These are phyloP conservation scores for Mycena amicta DNA, from an alignment of 768 basidiomycete genomes.

Conservation along the genomic window DNA sequence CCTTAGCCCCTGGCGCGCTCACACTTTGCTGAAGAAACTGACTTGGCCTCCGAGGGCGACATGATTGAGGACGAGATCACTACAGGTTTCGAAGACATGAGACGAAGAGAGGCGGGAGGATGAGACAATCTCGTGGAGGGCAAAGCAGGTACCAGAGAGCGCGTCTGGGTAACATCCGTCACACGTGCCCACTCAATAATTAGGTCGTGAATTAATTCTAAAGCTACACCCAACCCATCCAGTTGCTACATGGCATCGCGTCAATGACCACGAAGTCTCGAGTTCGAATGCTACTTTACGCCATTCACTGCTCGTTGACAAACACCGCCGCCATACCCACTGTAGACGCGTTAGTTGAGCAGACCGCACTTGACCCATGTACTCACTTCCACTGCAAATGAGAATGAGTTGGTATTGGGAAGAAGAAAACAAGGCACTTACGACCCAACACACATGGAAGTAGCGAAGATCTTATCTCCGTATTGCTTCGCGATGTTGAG, in stretches of 20 bases:
- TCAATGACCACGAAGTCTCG: too few species aligned
- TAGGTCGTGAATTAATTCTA: not conserved
- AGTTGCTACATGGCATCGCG: too few species aligned
- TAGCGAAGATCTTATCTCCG: slow-evolving; percentile 76
- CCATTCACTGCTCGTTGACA: slow-evolving; percentile 73
- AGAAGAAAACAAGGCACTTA: not conserved
- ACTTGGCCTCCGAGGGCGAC: too few species aligned
- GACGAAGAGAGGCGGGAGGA: not conserved
- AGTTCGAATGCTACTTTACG: too few species aligned
- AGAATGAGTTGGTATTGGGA: too few species aligned
- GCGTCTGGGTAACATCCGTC: too few species aligned
- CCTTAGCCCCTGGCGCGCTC: too few species aligned
- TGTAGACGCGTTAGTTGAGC: too few species aligned
- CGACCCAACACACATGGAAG: slow-evolving; percentile 83
- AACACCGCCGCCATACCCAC: slow-evolving; percentile 91
- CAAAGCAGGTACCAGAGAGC: too few species aligned
- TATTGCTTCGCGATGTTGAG: slow-evolving; percentile 80
- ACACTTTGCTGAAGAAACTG: slow-evolving; percentile 56
- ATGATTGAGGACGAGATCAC: slow-evolving; percentile 57
- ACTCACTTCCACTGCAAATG: slow-evolving; percentile 53
- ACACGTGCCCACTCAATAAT: too few species aligned
- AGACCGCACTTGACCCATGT: too few species aligned
- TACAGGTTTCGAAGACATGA: slow-evolving; percentile 10
- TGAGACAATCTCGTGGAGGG: too few species aligned
- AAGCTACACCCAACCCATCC: not conserved